phyloP scores from a whole-genome alignment of 2,329 filamentous ascomycete species.

The Amphichorda felina region DNA sequence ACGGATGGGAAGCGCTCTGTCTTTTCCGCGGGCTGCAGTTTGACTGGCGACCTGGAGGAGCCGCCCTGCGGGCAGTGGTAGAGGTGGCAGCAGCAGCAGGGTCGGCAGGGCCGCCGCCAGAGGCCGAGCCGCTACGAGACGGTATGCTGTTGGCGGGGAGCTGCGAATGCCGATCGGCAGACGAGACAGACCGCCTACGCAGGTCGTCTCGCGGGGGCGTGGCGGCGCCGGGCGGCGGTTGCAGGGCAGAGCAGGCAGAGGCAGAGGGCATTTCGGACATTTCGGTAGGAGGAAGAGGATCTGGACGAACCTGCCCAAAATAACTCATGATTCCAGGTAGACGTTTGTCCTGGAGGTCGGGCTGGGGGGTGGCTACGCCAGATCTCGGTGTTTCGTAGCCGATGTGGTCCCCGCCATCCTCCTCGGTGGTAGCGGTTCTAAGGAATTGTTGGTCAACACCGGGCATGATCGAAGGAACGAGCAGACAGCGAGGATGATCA shows the following conservation, averaged over 20 bases:
- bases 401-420: constrained; percentile 65
- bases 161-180: constrained; percentile 16
- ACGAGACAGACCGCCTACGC: constrained; percentile 14
- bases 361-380: constrained; percentile 84
- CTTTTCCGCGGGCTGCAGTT: constrained; percentile 12
- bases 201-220: background rate
- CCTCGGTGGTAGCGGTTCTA: constrained; percentile 48
- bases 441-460: constrained; percentile 37
- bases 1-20: constrained; percentile 25
- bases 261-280: background rate
- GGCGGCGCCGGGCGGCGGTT: background rate
- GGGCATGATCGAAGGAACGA: constrained; percentile 20
- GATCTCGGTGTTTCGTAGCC: constrained; percentile 82
- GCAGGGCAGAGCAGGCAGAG: background rate
- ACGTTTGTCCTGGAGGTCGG: constrained; percentile 89
- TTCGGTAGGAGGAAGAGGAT: constrained; percentile 38
- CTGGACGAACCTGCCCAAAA: constrained; percentile 98
- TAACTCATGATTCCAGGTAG: constrained; percentile 93
- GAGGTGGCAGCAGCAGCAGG: constrained; percentile 22
- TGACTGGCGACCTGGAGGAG: constrained; percentile 15
- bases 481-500: constrained; percentile 5
- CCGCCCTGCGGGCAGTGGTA: constrained; percentile 25
- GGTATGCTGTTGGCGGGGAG: background rate
- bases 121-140: background rate
- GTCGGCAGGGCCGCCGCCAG: no score